These are phyloP conservation scores for Anaeromyces robustus DNA, from an alignment of 192 early-diverging fungal species.

Conservation along the genomic window DNA sequence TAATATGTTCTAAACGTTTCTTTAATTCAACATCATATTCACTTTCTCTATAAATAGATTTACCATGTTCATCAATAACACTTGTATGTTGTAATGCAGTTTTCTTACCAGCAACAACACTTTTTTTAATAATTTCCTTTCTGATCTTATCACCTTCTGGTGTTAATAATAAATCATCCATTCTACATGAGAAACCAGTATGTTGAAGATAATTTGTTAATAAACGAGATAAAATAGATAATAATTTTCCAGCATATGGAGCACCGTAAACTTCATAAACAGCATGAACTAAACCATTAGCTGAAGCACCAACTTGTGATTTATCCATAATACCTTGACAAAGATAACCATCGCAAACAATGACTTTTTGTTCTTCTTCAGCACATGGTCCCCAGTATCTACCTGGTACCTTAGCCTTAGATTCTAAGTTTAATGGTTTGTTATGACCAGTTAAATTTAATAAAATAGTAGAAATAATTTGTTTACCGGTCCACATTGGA, in stretches of 20 bases:
- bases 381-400: conserved; percentile 70
- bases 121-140: conserved; percentile 46
- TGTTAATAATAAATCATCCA: conserved; percentile 92
- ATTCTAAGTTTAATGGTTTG: conserved; percentile 64
- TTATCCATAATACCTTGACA: conserved; percentile 91
- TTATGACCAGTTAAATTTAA: conserved; percentile 70
- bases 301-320: conserved; percentile 85
- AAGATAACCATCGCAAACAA: conserved; percentile 76
- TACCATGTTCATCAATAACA: conserved; percentile 26
- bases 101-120: conserved; percentile 27
- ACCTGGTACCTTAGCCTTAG: conserved; percentile 70
- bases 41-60: conserved; percentile 11
- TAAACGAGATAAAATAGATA: conserved; percentile 77
- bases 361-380: conserved; percentile 68
- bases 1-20: conserved; percentile 64
- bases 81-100: conserved; percentile 62
- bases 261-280: conserved; percentile 91
- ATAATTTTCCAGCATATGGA: conserved; percentile 69
- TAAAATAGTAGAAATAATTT: conserved; percentile 84
- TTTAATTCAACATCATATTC: conserved; percentile 35
- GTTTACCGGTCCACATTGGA: conserved; percentile 94
- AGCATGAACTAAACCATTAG: conserved; percentile 86
- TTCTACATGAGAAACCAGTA: conserved; percentile 87
- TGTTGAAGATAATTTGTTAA: conserved; percentile 81
- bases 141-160: conserved; percentile 61